These are phyloP conservation scores for Postia placenta DNA, from an alignment of 768 basidiomycete genomes.

Conservation along the genomic window DNA sequence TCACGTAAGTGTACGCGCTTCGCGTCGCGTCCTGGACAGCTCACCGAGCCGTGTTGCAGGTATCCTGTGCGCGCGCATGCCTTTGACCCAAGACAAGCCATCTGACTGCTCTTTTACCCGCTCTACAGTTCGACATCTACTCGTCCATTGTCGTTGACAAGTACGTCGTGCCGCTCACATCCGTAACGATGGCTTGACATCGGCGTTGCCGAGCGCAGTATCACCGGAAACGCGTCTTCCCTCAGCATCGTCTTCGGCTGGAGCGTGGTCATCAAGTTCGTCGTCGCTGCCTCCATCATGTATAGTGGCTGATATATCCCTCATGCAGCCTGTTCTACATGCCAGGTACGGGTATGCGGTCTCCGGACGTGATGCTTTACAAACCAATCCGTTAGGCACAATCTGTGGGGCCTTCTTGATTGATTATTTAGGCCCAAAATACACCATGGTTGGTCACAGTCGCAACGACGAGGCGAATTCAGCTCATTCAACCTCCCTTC, in stretches of 20 bases:
- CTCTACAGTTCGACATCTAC: constrained; percentile 64
- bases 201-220: constrained; percentile 27
- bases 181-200: background rate
- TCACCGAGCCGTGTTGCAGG: background rate
- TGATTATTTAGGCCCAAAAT: constrained; percentile 71
- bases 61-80: too few relatives aligned
- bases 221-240: constrained; percentile 47
- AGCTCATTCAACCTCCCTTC: background rate
- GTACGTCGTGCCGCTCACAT: constrained; percentile 29
- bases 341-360: constrained; percentile 38
- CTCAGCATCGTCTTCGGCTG: constrained; percentile 72
- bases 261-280: constrained; percentile 80
- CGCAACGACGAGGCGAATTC: too few relatives aligned
- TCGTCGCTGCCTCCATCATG: constrained; percentile 27
- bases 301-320: constrained; percentile 14
- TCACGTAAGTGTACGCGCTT: constrained; percentile 51
- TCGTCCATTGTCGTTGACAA: constrained; percentile 68
- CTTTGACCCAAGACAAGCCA: constrained; percentile 6
- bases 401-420: constrained; percentile 69
- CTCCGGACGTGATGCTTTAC: background rate
- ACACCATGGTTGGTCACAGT: constrained; percentile 56
- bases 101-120: background rate
- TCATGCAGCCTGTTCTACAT: constrained; percentile 52
- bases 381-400: too few relatives aligned
- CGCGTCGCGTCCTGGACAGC: background rate